A percentile compares a stretch with the other conserved stretches of the same genome.
Conservation (phyloP, 2,329 filamentous ascomycete species). For the Cadophora malorum region DNA sequence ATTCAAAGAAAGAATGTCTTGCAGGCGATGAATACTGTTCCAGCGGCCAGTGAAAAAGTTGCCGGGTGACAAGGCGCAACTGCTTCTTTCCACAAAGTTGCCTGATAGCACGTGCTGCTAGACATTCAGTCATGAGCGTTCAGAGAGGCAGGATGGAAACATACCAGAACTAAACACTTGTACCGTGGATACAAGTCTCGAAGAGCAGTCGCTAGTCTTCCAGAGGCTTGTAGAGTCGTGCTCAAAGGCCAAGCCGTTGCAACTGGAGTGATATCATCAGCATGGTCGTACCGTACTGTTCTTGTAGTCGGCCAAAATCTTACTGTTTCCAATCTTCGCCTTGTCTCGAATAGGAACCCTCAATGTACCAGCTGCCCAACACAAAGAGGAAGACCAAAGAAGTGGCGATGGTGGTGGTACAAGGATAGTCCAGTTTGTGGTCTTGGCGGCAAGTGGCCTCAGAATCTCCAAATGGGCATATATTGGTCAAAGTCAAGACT, state of each 20-base stretch:
- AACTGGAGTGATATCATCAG: neutral
- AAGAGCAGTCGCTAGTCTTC: no score
- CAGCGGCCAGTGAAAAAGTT: neutral
- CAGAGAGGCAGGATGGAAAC: neutral
- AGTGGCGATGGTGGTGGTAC: neutral
- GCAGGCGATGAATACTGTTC: neutral
- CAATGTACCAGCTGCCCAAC: neutral
- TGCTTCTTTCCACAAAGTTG: neutral
- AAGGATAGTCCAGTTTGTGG: conserved; percentile 1
- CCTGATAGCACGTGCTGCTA: neutral
- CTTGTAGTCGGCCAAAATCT: neutral
- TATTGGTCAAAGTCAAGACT: neutral
- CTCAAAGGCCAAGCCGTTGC: neutral
- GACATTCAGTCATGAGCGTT: neutral
- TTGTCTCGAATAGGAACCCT: neutral
- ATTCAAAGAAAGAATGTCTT: neutral
- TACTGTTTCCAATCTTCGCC: no score
- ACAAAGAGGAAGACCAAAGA: neutral
- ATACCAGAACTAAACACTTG: neutral
- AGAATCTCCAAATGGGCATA: neutral
- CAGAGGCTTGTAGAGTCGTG: neutral
- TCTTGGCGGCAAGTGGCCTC: conserved; percentile 7
- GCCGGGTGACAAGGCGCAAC: neutral
- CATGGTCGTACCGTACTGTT: neutral
- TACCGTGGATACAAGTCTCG: neutral